These are phyloP conservation scores for Miscanthus sacchariflorus DNA, from an alignment of 202 grass and related monocot genomes.

Conservation along the genomic window DNA sequence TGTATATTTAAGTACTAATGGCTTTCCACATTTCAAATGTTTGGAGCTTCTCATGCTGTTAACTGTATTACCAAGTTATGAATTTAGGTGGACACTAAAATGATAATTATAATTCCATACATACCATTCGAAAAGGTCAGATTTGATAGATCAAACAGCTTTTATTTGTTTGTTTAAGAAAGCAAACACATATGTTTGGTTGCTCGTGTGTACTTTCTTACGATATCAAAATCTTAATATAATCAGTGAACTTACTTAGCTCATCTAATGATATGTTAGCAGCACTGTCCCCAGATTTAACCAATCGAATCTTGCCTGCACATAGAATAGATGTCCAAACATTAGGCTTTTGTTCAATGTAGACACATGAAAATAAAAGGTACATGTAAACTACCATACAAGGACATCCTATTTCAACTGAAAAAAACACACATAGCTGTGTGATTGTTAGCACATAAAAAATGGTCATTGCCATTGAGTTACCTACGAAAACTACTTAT, in stretches of 20 bases:
- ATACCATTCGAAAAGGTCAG: neutral
- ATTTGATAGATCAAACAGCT: neutral
- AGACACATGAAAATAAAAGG: conserved; percentile 7
- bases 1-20: neutral
- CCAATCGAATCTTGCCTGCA: conserved; percentile 71
- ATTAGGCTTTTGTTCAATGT: conserved; percentile 40
- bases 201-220: neutral
- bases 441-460: neutral
- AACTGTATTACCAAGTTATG: neutral
- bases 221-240: conserved; percentile 32
- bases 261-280: conserved; percentile 68
- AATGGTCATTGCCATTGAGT: neutral
- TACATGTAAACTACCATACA: neutral
- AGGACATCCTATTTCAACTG: conserved; percentile 5
- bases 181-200: neutral
- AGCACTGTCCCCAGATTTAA: conserved; percentile 72
- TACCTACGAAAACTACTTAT: conserved; percentile 24
- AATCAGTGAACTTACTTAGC: conserved; percentile 60
- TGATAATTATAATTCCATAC: neutral
- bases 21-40: conserved; percentile 12
- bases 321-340: conserved; percentile 34
- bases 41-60: neutral
- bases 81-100: neutral
- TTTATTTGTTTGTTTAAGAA: neutral
- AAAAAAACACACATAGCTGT: neutral